A percentile compares a stretch with the other conserved stretches of the same genome.
Evolutionary conservation across 2,329 filamentous ascomycete species (phyloP).

Genomic region (Aspergillus niger): DNA sequence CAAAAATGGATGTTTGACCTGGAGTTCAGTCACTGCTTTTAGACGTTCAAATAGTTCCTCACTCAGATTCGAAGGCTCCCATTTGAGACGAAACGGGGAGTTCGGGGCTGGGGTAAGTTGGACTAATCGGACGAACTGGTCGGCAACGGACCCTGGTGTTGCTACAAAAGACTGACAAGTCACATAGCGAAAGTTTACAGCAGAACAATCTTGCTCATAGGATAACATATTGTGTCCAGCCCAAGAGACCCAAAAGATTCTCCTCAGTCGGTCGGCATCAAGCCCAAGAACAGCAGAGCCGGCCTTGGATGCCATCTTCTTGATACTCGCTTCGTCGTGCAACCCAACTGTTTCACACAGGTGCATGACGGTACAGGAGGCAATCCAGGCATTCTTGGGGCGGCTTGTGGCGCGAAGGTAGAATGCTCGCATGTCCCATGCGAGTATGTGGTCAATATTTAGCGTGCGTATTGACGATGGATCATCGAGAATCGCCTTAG

Average conservation of each 20-base stretch:
- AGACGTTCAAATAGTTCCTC: slow-evolving; percentile 31
- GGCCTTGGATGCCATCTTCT: slow-evolving; percentile 28
- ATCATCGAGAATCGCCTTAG: slow-evolving; percentile 36
- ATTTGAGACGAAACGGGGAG: slow-evolving; percentile 26
- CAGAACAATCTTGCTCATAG: slow-evolving; percentile 35
- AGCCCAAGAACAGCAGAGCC: slow-evolving; percentile 26
- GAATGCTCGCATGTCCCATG: slow-evolving; percentile 33
- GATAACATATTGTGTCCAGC: slow-evolving; percentile 35
- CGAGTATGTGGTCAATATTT: slow-evolving; percentile 31
- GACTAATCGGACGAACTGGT: slow-evolving; percentile 31
- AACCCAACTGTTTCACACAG: slow-evolving; percentile 32
- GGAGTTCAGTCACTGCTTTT: slow-evolving; percentile 18
- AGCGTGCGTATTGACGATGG: slow-evolving; percentile 30
- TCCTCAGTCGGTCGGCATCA: slow-evolving; percentile 33
- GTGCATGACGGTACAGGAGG: slow-evolving; percentile 35
- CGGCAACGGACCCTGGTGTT: slow-evolving; percentile 26
- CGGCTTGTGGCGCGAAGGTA: slow-evolving; percentile 36
- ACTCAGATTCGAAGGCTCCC: slow-evolving; percentile 14
- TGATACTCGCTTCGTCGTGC: slow-evolving; percentile 32
- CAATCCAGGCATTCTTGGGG: slow-evolving; percentile 35
- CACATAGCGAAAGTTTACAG: slow-evolving; percentile 28
- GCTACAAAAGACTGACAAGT: slow-evolving; percentile 27
- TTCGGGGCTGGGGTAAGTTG: slow-evolving; percentile 33
- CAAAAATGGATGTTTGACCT: slow-evolving; percentile 30
- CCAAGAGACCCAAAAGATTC: slow-evolving; percentile 40